Conservation (phyloP, 805 yeast species). For the Schizosaccharomyces octosporus region DNA sequence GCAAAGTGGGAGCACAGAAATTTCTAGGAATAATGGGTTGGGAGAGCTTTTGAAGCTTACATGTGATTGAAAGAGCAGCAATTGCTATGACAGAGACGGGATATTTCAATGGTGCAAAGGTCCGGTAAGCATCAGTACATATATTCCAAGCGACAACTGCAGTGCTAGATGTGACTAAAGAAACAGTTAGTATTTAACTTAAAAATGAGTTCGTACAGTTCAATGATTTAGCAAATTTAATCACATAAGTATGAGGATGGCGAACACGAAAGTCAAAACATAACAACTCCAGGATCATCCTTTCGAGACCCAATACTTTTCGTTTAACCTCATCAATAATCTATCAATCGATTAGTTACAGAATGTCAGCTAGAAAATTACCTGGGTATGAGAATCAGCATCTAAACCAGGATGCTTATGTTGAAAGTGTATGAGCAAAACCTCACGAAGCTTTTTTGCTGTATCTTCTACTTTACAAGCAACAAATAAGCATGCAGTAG, state of each 20-base stretch:
- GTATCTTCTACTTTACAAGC: slow-evolving; percentile 62
- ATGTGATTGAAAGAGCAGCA: slow-evolving; percentile 32
- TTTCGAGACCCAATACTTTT: slow-evolving; percentile 33
- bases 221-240: slow-evolving; percentile 29
- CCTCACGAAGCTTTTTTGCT: slow-evolving; percentile 42
- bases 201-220: slow-evolving; percentile 1
- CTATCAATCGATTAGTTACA: background rate
- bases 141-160: slow-evolving; percentile 40
- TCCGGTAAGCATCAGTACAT: slow-evolving; percentile 38
- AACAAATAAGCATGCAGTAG: slow-evolving; percentile 38
- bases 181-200: slow-evolving; percentile 16
- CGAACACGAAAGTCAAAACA: slow-evolving; percentile 52
- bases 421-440: slow-evolving; percentile 27
- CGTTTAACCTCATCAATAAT: slow-evolving; percentile 17
- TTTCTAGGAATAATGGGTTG: background rate
- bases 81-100: slow-evolving; percentile 52
- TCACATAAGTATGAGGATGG: slow-evolving; percentile 36
- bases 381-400: slow-evolving; percentile 5
- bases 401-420: slow-evolving; percentile 11
- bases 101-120: slow-evolving; percentile 35
- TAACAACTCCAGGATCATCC: slow-evolving; percentile 42
- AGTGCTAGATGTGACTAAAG: slow-evolving; percentile 9
- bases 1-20: background rate
- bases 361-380: background rate
- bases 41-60: slow-evolving; percentile 17